These are phyloP conservation scores for Cornus suecica DNA, from an alignment of 148 eudicot species.

Conservation along the genomic window DNA sequence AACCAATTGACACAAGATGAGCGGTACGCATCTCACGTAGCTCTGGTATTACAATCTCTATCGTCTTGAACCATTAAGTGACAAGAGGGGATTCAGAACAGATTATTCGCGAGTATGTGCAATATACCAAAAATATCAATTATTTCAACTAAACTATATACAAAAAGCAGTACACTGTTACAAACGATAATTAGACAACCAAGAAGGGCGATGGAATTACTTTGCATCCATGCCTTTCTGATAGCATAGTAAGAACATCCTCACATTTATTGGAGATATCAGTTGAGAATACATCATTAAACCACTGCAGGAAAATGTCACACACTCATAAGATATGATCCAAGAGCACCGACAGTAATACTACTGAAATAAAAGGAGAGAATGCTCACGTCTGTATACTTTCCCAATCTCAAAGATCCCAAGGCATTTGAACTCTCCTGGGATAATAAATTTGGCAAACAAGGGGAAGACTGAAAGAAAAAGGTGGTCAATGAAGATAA, in stretches of 20 bases:
- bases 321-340: slow-evolving; percentile 11
- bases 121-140: too few relatives aligned
- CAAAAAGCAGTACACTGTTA: not conserved
- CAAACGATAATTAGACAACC: not conserved
- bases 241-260: slow-evolving; percentile 61
- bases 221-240: slow-evolving; percentile 66
- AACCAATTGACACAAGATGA: slow-evolving; percentile 90
- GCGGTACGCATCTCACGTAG: slow-evolving; percentile 80
- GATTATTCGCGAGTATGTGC: not conserved
- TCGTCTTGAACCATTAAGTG: slow-evolving; percentile 40
- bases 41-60: slow-evolving; percentile 86
- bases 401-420: slow-evolving; percentile 71
- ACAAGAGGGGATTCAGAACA: slow-evolving; percentile 13
- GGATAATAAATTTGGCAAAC: slow-evolving; percentile 70
- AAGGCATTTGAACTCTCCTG: slow-evolving; percentile 35
- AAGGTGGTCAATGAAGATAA: slow-evolving; percentile 1
- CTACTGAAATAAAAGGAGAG: not conserved
- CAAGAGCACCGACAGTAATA: not conserved
- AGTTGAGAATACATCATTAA: slow-evolving; percentile 85
- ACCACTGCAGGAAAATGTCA: slow-evolving; percentile 66
- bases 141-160: not conserved
- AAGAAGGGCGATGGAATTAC: slow-evolving; percentile 30
- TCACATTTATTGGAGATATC: slow-evolving; percentile 84
- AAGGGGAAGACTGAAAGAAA: slow-evolving; percentile 63
- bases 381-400: slow-evolving; percentile 72